Conservation (phyloP, 2,329 filamentous ascomycete genomes). For the Atkinsonella hypoxylon region DNA sequence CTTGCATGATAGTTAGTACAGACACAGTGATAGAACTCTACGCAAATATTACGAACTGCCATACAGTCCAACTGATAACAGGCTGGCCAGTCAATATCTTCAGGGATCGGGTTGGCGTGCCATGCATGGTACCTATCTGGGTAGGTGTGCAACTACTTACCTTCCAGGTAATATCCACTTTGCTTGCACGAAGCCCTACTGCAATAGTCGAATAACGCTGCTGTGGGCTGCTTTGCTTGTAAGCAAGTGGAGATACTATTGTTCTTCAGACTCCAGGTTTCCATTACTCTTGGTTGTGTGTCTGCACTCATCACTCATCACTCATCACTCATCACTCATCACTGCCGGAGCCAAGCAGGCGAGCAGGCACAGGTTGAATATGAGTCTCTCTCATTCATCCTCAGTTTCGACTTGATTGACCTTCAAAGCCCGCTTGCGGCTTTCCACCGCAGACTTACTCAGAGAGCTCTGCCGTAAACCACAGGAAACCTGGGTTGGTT, state of each 20-base stretch:
- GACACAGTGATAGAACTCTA: too few species aligned
- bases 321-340: not conserved
- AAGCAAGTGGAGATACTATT: slow-evolving; percentile 2
- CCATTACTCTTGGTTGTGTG: not conserved
- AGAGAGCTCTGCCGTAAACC: not conserved
- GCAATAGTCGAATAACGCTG: not conserved
- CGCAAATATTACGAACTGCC: too few species aligned
- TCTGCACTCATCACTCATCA: not conserved
- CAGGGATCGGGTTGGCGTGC: too few species aligned
- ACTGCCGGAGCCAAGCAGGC: not conserved
- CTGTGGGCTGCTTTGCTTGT: not conserved
- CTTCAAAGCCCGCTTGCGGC: not conserved
- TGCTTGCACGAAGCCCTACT: not conserved
- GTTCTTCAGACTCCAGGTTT: not conserved
- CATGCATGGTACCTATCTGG: too few species aligned
- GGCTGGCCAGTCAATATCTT: too few species aligned
- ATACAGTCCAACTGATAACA: too few species aligned
- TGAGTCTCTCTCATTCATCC: not conserved
- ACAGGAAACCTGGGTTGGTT: not conserved
- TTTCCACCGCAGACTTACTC: not conserved
- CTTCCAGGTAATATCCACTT: slow-evolving; percentile 2
- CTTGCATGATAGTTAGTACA: too few species aligned
- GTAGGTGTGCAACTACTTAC: not conserved
- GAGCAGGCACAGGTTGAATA: not conserved
- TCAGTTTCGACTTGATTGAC: not conserved